A percentile compares a stretch with the other conserved stretches of the same genome.
Conservation (phyloP, 192 early-diverging fungal genomes). For the Podila clonocystis region DNA sequence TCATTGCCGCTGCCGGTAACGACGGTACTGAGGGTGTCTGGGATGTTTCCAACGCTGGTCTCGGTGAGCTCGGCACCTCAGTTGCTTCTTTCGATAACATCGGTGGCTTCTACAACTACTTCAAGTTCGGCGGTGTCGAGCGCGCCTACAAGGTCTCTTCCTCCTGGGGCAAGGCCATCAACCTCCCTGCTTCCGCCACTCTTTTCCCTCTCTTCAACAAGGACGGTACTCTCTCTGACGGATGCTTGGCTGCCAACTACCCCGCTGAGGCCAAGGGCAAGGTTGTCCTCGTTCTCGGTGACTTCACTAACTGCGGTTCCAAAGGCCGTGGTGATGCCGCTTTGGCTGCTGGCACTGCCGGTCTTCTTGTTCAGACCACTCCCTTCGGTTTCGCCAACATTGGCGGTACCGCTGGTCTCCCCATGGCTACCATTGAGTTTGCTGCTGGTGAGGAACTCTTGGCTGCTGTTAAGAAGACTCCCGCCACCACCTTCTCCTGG, state of each 20-base stretch:
- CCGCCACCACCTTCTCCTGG: slow-evolving; percentile 16
- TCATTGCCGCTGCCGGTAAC: slow-evolving; percentile 82
- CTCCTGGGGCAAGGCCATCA: slow-evolving; percentile 30
- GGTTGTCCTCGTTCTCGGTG: slow-evolving; percentile 63
- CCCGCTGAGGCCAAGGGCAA: slow-evolving; percentile 22
- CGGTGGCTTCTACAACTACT: slow-evolving; percentile 16
- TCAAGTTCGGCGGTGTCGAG: slow-evolving; percentile 20
- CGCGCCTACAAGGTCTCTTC: slow-evolving; percentile 22
- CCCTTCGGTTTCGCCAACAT: slow-evolving; percentile 36
- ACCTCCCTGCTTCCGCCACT: slow-evolving; percentile 44
- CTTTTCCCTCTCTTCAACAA: slow-evolving; percentile 29
- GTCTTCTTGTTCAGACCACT: slow-evolving; percentile 35
- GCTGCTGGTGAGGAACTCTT: slow-evolving; percentile 44
- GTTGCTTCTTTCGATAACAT: slow-evolving; percentile 22
- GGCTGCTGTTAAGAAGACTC: slow-evolving; percentile 24
- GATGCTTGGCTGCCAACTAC: slow-evolving; percentile 23
- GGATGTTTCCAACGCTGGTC: slow-evolving; percentile 24
- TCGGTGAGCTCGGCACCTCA: slow-evolving; percentile 9
- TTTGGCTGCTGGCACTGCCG: slow-evolving; percentile 29
- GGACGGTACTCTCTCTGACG: slow-evolving; percentile 36
- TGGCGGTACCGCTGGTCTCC: slow-evolving; percentile 30
- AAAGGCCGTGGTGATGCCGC: slow-evolving; percentile 54
- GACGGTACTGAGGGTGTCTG: slow-evolving; percentile 63
- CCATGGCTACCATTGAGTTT: slow-evolving; percentile 40
- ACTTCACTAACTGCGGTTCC: slow-evolving; percentile 28